Evolutionary conservation across 345 rosid genomes (phyloP), one percentile per base, ranked within the genome.

Genomic region (Punica granatum): DNA sequence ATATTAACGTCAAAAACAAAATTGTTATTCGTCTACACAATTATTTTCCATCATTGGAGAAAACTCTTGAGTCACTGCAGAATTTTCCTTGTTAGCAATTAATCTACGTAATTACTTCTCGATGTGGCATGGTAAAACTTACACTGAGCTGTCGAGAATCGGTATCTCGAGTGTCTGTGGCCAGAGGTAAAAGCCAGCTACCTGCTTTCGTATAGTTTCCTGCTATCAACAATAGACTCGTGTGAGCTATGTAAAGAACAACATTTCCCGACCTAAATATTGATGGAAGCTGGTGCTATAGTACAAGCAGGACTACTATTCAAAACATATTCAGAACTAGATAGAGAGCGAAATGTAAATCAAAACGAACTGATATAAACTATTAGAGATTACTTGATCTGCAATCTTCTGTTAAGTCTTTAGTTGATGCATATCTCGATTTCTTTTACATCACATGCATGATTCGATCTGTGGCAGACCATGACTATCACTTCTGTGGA

Each of bases 131-230:
- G n/a, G 39, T 48, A 25, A 60, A 28, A 78, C 88, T 82, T 68
- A 82, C 90, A 61, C 56, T 65, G 80, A 71, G 56, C 68, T 72
- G 67, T 84, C 86, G 7, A 84, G 79, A 69, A 86, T 77, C 3
- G 76, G 88, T 41, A 79, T 72, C 31, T 75, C 82, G 28, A 82
- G 76, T 53, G 76, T 69, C 71, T 74, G 82, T 31, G 85, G 88
- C 88, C 90, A 86, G 31, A 77, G 78, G 67, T 78, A 83, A 23
- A 80, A 81, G 72, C 65, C 67, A 63, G 86, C 74, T 43, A 84
- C 69, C 69, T 86, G 82, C 49, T 69, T 75, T 67, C 70, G 70
- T 64, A 86, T 70, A 35, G 53, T 74, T 65, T 79, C 82, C 85
- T 84, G 88, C 59, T 54, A 39, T 41, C 68, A 74, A 63, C 64